These are phyloP conservation scores for Pseudohalonectria lignicola DNA, from an alignment of 2,329 filamentous ascomycete species.

Conservation along the genomic window DNA sequence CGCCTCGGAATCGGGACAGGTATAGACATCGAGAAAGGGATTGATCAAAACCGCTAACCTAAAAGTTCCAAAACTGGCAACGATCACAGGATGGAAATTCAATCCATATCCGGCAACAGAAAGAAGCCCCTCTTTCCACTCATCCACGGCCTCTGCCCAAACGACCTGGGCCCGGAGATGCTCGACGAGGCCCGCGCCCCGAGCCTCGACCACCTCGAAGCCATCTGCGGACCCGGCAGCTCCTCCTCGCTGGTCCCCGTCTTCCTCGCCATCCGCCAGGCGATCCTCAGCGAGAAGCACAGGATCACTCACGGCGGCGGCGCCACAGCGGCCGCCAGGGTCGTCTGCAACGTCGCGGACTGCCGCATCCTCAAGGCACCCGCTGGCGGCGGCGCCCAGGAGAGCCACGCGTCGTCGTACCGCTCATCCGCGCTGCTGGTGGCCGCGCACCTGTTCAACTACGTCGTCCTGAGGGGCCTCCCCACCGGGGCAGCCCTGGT, in stretches of 20 bases:
- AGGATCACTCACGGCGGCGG: not conserved
- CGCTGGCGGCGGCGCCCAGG: not conserved
- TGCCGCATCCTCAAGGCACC: not conserved
- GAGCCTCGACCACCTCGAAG: not conserved
- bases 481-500: not conserved
- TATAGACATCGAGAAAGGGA: too few relatives aligned
- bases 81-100: not conserved
- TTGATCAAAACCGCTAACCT: too few relatives aligned
- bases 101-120: not conserved
- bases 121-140: not conserved
- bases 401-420: not conserved
- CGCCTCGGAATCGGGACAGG: too few relatives aligned
- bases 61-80: too few relatives aligned
- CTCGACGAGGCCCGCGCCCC: not conserved
- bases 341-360: not conserved
- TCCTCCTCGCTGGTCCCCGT: not conserved
- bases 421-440: not conserved
- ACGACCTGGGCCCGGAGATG: not conserved
- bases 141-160: not conserved
- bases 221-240: not conserved
- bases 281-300: not conserved
- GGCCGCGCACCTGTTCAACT: not conserved
- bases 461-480: not conserved
- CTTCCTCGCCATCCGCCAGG: not conserved
- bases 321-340: not conserved